Evolutionary conservation across 1,139 yeast genomes (phyloP).

Genomic region (Saccharomyces pastorianus): DNA sequence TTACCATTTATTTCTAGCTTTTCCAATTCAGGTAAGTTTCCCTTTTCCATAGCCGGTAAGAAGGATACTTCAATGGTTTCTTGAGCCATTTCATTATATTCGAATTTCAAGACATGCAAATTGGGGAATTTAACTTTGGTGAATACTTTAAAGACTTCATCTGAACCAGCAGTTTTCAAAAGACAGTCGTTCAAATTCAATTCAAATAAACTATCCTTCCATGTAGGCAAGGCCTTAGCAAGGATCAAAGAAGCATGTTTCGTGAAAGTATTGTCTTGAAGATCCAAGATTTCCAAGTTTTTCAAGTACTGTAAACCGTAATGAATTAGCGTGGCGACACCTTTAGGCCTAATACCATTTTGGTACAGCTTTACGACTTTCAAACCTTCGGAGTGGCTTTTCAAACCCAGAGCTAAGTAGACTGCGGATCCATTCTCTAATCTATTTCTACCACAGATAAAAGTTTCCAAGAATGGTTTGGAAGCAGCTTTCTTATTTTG

Average conservation of each 20-base stretch:
- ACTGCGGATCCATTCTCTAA: slow-evolving; percentile 86
- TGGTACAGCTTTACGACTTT: slow-evolving; percentile 77
- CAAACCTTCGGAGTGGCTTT: slow-evolving; percentile 60
- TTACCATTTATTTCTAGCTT: slow-evolving; percentile 84
- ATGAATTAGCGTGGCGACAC: slow-evolving; percentile 64
- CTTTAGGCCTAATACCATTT: slow-evolving; percentile 93
- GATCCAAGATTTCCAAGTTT: slow-evolving; percentile 61
- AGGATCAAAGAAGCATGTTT: slow-evolving; percentile 70
- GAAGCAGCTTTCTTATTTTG: slow-evolving; percentile 43
- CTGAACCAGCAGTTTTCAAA: slow-evolving; percentile 68
- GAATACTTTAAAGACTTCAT: slow-evolving; percentile 44
- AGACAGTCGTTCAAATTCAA: slow-evolving; percentile 85
- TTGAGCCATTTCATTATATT: slow-evolving; percentile 79
- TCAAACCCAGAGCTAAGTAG: slow-evolving; percentile 67
- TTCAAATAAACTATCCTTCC: slow-evolving; percentile 56
- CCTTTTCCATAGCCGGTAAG: slow-evolving; percentile 45
- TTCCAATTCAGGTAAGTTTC: slow-evolving; percentile 54
- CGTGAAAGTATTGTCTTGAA: slow-evolving; percentile 94
- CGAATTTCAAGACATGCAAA: slow-evolving; percentile 60
- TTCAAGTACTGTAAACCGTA: slow-evolving; percentile 62
- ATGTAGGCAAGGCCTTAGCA: slow-evolving; percentile 47
- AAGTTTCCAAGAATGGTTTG: slow-evolving; percentile 54
- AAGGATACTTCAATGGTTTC: slow-evolving; percentile 45
- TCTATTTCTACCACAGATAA: slow-evolving; percentile 93
- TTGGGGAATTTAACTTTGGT: slow-evolving; percentile 35